These are phyloP conservation scores for Flaveria ramosissima DNA, from an alignment of 129 eudicot species.

Conservation along the genomic window DNA sequence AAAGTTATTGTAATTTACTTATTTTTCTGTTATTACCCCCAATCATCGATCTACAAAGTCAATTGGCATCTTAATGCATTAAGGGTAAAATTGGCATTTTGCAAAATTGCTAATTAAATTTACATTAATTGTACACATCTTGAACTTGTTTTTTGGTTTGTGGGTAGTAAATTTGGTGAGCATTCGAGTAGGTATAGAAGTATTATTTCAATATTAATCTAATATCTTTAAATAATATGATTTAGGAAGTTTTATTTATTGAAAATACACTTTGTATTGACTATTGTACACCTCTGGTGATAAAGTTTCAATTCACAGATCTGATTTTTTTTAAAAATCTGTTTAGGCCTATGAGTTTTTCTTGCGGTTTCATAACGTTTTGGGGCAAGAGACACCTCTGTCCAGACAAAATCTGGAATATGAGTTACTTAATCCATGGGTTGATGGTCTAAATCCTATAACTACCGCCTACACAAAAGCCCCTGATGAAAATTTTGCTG, in stretches of 20 bases:
- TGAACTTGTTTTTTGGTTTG: neutral
- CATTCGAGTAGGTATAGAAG: neutral
- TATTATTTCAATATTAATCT: neutral
- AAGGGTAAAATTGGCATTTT: neutral
- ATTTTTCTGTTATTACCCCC: neutral
- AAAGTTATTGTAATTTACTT: neutral
- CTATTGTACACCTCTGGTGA: neutral
- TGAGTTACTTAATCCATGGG: slow-evolving; percentile 76
- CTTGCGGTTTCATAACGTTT: slow-evolving; percentile 65
- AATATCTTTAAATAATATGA: neutral
- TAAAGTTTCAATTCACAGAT: neutral
- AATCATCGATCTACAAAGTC: neutral
- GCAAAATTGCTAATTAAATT: neutral
- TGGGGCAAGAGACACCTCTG: slow-evolving; percentile 58
- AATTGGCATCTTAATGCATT: neutral
- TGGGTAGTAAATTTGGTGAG: neutral
- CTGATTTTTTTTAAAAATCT: slow-evolving; percentile 28
- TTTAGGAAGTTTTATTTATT: slow-evolving; percentile 10
- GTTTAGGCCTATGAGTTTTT: slow-evolving; percentile 74
- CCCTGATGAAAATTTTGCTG: slow-evolving; percentile 5
- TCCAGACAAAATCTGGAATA: slow-evolving; percentile 64
- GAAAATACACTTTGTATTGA: neutral
- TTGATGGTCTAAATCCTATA: slow-evolving; percentile 36
- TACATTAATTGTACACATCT: neutral
- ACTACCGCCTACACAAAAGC: slow-evolving; percentile 7